phyloP scores from a whole-genome alignment of 352 stramenopile species.

The Globisporangium yorkense region DNA sequence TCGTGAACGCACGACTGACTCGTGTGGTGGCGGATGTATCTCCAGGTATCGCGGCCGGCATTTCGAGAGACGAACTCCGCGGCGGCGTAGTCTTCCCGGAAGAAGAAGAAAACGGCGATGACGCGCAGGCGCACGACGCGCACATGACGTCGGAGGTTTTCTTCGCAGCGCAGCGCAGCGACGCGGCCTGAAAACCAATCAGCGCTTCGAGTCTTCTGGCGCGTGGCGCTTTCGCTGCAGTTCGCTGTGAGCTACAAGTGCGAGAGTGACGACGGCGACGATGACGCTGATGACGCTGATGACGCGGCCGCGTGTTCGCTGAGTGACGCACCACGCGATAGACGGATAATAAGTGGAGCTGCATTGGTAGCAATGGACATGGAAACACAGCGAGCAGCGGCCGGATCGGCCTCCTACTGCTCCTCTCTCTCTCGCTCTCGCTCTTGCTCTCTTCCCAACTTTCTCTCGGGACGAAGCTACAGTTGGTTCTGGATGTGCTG shows the following conservation, averaged over 20 bases:
- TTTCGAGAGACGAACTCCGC: slow-evolving; percentile 16
- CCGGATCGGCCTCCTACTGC: too few relatives aligned
- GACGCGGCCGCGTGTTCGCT: too few relatives aligned
- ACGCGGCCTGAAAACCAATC: slow-evolving; percentile 7
- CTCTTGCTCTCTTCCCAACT: not conserved
- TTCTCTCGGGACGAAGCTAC: slow-evolving; percentile 14
- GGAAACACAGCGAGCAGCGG: not conserved
- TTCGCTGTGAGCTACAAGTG: not conserved
- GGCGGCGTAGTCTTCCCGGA: slow-evolving; percentile 15
- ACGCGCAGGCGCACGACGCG: slow-evolving; percentile 6
- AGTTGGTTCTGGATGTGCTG: slow-evolving; percentile 49
- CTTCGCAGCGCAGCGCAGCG: slow-evolving; percentile 16
- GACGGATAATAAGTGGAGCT: not conserved
- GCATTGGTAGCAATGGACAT: not conserved
- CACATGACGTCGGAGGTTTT: slow-evolving; percentile 16
- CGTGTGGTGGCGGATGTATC: not conserved
- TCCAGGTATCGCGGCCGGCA: slow-evolving; percentile 15
- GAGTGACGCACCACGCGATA: not conserved
- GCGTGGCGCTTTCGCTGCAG: not conserved
- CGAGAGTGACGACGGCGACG: slow-evolving; percentile 2
- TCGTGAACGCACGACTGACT: not conserved
- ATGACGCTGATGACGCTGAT: too few relatives aligned
- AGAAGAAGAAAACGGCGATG: not conserved
- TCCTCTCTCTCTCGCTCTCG: not conserved
- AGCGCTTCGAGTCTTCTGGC: slow-evolving; percentile 12